Evolutionary conservation across 306 rosid genomes (phyloP).

Genomic region (Fagus crenata): DNA sequence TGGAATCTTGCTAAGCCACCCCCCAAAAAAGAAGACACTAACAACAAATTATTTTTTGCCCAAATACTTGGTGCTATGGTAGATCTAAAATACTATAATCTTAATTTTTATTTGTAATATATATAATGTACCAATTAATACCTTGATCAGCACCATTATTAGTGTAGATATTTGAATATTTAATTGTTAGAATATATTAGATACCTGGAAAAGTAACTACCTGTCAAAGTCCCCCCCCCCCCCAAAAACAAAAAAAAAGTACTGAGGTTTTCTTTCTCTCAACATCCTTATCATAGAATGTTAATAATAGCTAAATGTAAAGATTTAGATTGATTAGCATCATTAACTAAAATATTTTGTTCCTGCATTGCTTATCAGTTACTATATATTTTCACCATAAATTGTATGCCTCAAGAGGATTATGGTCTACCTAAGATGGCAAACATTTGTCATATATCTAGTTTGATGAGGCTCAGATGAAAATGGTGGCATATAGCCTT

Average conservation of each 20-base stretch:
- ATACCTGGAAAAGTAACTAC: background rate
- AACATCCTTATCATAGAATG: background rate
- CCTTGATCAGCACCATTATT: background rate
- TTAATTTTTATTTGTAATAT: background rate
- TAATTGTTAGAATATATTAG: background rate
- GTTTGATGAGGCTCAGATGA: conserved; percentile 24
- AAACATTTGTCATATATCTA: conserved; percentile 14
- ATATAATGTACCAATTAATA: background rate
- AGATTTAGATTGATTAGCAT: background rate
- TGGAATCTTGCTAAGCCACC: background rate
- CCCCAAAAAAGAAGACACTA: background rate
- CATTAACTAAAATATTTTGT: conserved; percentile 10
- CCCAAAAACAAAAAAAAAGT: background rate
- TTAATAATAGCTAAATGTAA: background rate
- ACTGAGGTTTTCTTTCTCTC: background rate
- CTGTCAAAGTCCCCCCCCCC: no score
- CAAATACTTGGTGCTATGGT: background rate
- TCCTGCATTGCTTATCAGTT: conserved; percentile 7
- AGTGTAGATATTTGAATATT: background rate
- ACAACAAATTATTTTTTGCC: background rate
- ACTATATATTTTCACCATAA: conserved; percentile 3
- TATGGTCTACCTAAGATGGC: conserved; percentile 10
- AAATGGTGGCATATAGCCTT: background rate
- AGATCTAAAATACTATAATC: background rate
- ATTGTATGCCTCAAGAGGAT: conserved; percentile 16